Base-by-base conservation (phyloP, 176 grass and related monocot genomes). In the Oryza punctata region DNA sequence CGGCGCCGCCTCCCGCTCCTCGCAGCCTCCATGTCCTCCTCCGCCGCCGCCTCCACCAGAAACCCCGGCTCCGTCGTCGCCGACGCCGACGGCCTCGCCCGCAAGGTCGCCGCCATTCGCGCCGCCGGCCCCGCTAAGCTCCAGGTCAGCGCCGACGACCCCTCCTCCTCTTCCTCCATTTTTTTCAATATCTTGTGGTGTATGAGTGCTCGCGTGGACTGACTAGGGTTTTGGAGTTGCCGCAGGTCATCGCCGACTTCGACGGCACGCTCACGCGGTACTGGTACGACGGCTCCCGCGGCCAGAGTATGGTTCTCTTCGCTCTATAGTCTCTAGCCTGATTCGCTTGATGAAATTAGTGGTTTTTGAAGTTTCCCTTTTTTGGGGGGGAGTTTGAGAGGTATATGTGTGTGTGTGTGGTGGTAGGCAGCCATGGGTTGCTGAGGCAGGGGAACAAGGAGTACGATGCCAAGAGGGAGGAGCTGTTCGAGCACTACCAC, bases 181-280 rank as follows among this genome's bases (percentile, higher is more conserved):
- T 10, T 68, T 2, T 5, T 18, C 70, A 37, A 37, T 12, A n/a
- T 63, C 38, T 80, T 4, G 8, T 28, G 12, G 28, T 7, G n/a
- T 66, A 59, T 16, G 25, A 0, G 6, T 3, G 28, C 61, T 66
- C 40, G 19, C 1, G 60, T 21, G 24, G 30, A 2, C 50, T 77
- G 16, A 85, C 13, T 64, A 32, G 12, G 70, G 6, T 26, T 26
- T 61, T 82, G 52, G 52, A 57, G 52, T 69, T 19, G 16, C 43
- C 28, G 16, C 52, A 98, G 96, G 91, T 98, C 25, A 98, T 98
- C 80, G 93, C 96, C 2, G 96, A 98, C 76, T 98, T 98, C 82
- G 96, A 98, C 54, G 96, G 93, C 12, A 98, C 93, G 37, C 92
- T 98, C 29, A 93, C 93, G 44, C 88, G 86, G 82, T 98, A 98